Base-by-base conservation (phyloP, 164 flowering plant species). In the Paratinospora sagittata region DNA sequence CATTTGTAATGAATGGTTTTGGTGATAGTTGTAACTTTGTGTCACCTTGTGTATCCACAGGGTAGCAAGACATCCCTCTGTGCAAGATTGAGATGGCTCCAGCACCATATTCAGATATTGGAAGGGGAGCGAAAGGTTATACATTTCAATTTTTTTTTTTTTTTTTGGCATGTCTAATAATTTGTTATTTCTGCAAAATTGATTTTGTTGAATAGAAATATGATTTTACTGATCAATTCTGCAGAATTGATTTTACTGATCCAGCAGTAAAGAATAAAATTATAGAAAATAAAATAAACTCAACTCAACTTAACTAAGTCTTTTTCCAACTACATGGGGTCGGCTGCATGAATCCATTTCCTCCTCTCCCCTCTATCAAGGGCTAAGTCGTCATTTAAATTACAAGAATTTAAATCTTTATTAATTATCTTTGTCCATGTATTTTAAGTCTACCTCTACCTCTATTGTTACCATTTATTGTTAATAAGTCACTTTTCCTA, bases 51-150 rank as follows among this genome's bases (percentile, higher is more conserved):
- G 61, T 21, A 16, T 55, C 24, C 11, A 21, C 61, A 55, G 61
- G 55, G 21, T 37, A 27, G 71, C 3, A 47, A 63, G 36, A 34
- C 49, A 72, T 11, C 39, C 33, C 9, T 23, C 19, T 24, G 16
- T 14, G 69, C 64, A 57, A 24, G 68, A 63, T 71, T 63, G 47
- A 70, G 64, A 86, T 86, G 91, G 85, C 71, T 76, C 92, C 89
- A 19, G 81, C 87, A 41, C 88, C 87, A 58, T 88, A 77, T 79
- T 77, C 86, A 17, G 84, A 84, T 57, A 82, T 86, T 65, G 92
- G 92, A 73, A 88, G 80, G 67, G 81, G 68, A 61, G 85, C 84
- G 30, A 86, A 74, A 80, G 92, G 92, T 88, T 19, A 74, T 2
- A 17, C 13, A 14, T 60, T 34, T 33, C 16, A 7, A 17, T 19